Percentiles rank a stretch among this genome's conserved stretches.
Evolutionary conservation across 192 early-diverging fungal genomes (phyloP).

Genomic region (Geranomyces variabilis): DNA sequence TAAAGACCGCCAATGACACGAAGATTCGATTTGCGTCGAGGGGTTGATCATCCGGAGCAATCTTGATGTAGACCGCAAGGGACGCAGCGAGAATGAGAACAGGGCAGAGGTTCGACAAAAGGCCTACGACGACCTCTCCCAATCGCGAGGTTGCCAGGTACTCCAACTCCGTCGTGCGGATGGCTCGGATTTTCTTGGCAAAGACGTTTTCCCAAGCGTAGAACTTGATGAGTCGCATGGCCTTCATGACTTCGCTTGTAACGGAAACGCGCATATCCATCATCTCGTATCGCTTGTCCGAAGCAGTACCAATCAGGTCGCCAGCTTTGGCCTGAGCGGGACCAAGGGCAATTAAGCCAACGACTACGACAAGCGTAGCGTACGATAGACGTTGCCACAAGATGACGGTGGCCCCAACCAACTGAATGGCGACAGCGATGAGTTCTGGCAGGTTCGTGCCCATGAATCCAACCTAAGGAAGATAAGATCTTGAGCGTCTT

Average conservation of each 20-base stretch:
- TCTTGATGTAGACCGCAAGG: constrained; percentile 7
- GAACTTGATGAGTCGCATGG: constrained; percentile 84
- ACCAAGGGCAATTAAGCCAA: constrained; percentile 7
- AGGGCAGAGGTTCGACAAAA: constrained; percentile 20
- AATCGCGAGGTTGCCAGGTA: constrained; percentile 1
- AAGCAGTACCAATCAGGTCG: neutral
- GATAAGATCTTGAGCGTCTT: neutral
- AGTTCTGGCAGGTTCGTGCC: constrained; percentile 15
- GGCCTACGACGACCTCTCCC: constrained; percentile 16
- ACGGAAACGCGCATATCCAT: neutral
- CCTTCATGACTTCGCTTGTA: constrained; percentile 72
- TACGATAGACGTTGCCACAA: constrained; percentile 15
- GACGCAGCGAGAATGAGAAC: constrained; percentile 22
- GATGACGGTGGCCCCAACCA: constrained; percentile 10
- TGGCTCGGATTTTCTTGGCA: constrained; percentile 3
- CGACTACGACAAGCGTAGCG: constrained; percentile 12
- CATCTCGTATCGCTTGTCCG: neutral
- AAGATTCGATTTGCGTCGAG: constrained; percentile 21
- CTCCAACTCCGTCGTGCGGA: constrained; percentile 30
- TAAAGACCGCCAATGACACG: constrained; percentile 19
- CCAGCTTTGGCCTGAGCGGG: constrained; percentile 1
- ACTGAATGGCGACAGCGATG: constrained; percentile 17
- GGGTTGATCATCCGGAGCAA: constrained; percentile 31
- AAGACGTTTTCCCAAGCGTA: constrained; percentile 84
- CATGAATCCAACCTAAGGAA: constrained; percentile 22